phyloP scores from a whole-genome alignment of 192 early-diverging fungal species.

The Coemansia sp. region DNA sequence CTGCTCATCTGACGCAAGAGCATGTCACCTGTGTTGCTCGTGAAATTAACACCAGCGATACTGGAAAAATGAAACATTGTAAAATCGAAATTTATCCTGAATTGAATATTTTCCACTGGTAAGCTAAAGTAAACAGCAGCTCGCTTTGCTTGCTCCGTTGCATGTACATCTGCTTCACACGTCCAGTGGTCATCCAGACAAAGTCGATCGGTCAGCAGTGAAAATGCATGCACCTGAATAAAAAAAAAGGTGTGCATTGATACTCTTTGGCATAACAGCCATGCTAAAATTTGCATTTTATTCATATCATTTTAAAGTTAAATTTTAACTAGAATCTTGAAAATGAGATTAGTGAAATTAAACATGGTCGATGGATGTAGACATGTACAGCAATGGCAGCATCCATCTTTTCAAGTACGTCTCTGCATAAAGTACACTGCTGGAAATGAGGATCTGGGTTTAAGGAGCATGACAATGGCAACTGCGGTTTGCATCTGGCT shows the following conservation, averaged over 20 bases:
- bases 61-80: neutral
- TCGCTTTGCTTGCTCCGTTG: neutral
- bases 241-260: neutral
- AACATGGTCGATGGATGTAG: neutral
- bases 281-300: too few species aligned
- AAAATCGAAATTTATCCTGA: slow-evolving; percentile 3
- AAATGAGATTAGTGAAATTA: too few species aligned
- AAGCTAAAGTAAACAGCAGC: neutral
- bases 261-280: neutral
- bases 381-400: too few species aligned
- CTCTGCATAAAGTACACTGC: too few species aligned
- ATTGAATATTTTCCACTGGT: neutral
- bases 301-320: too few species aligned
- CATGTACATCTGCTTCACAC: slow-evolving; percentile 2
- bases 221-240: slow-evolving; percentile 5
- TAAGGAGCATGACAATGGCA: neutral
- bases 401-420: too few species aligned
- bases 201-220: slow-evolving; percentile 8
- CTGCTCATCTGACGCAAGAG: neutral
- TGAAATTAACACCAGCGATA: neutral
- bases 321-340: too few species aligned
- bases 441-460: too few species aligned
- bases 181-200: neutral
- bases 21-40: neutral
- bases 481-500: neutral